These are phyloP conservation scores for Neurospora discreta DNA, from an alignment of 495 filamentous ascomycete genomes.

Conservation along the genomic window DNA sequence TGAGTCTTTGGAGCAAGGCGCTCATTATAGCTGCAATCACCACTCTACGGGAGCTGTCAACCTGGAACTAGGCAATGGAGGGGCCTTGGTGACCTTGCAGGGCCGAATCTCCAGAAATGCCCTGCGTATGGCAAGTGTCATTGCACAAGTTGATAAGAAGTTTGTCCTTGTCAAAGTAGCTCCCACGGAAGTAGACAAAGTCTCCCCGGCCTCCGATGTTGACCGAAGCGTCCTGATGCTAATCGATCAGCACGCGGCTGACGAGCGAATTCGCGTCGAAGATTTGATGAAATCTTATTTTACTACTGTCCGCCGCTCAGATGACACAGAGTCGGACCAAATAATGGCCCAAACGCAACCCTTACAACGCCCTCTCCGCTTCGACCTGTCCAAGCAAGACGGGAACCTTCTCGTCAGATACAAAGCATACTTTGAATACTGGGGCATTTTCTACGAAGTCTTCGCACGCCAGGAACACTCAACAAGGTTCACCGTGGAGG, in stretches of 20 bases:
- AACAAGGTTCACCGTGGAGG: conserved; percentile 24
- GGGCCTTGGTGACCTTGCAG: conserved; percentile 11
- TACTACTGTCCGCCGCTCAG: neutral
- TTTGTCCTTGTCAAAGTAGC: conserved; percentile 65
- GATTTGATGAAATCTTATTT: conserved; percentile 40
- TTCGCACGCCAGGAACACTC: neutral
- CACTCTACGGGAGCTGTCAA: neutral
- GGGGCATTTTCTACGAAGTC: conserved; percentile 60
- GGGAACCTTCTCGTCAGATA: conserved; percentile 42
- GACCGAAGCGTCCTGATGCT: conserved; percentile 45
- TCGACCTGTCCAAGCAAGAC: conserved; percentile 52
- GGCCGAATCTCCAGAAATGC: conserved; percentile 56
- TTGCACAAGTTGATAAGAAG: conserved; percentile 81
- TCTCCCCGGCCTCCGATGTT: neutral
- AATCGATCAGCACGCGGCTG: conserved; percentile 91
- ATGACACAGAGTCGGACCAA: neutral
- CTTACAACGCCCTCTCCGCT: conserved; percentile 44
- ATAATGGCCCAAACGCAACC: conserved; percentile 11
- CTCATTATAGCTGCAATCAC: neutral
- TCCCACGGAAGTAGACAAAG: conserved; percentile 1
- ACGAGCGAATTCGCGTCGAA: conserved; percentile 80
- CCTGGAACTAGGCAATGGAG: conserved; percentile 4
- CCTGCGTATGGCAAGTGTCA: conserved; percentile 51
- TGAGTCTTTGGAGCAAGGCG: neutral
- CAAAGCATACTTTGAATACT: conserved; percentile 45